Conservation (phyloP, 208 protist species). For the Crithidia sp. region DNA sequence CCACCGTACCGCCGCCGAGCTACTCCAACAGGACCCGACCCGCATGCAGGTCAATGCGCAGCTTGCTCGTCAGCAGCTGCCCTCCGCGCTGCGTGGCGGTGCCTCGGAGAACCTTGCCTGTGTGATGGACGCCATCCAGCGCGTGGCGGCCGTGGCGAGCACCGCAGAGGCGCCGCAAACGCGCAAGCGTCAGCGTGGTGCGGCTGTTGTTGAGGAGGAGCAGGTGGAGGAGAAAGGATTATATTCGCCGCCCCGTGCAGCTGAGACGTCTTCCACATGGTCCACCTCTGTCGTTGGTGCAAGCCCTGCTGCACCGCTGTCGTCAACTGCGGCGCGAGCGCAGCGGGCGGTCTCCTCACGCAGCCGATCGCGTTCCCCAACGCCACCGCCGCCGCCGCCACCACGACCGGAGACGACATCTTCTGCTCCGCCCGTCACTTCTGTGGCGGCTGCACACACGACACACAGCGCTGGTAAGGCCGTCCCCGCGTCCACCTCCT, state of each 20-base stretch:
- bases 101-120: neutral
- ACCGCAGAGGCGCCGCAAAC: neutral
- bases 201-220: neutral
- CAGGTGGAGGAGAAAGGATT: too few species aligned
- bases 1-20: slow-evolving; percentile 6
- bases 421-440: too few species aligned
- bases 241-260: too few species aligned
- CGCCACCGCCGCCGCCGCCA: neutral
- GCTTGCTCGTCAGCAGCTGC: neutral
- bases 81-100: neutral
- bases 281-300: too few species aligned
- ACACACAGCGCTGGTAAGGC: neutral
- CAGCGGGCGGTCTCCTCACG: slow-evolving; percentile 19
- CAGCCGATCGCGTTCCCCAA: slow-evolving; percentile 14
- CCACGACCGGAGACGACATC: too few species aligned
- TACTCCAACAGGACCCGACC: slow-evolving; percentile 5
- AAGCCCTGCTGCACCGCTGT: too few species aligned
- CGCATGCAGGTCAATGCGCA: neutral
- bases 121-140: neutral
- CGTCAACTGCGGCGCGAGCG: slow-evolving; percentile 12
- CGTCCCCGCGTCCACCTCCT: neutral
- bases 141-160: neutral
- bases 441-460: too few species aligned
- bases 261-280: too few species aligned
- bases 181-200: neutral